Conservation (phyloP, 2,329 filamentous ascomycete species). For the Calonectria crousiana region DNA sequence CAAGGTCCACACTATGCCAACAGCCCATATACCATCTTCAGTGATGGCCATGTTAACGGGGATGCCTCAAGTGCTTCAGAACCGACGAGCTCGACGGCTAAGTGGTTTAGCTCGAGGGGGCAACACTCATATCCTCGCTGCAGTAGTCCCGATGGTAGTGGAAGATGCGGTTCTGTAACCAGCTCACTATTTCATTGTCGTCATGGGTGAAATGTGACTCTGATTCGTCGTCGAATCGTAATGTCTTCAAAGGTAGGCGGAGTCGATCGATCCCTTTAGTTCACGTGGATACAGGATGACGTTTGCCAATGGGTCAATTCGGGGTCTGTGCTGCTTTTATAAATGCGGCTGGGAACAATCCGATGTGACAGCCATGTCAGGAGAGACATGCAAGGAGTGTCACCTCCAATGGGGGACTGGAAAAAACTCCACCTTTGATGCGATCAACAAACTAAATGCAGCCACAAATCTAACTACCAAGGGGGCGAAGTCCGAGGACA, state of each 20-base stretch:
- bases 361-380: background rate
- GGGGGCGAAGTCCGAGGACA: background rate
- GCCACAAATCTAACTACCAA: background rate
- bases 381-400: background rate
- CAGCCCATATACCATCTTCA: background rate
- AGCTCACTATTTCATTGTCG: background rate
- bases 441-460: background rate
- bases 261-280: background rate
- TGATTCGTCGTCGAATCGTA: no score
- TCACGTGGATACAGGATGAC: background rate
- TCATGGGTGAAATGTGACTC: background rate
- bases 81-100: background rate
- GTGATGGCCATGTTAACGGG: background rate
- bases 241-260: background rate
- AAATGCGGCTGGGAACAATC: background rate
- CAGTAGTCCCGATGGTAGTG: no score
- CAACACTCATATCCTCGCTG: background rate
- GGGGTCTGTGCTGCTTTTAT: background rate
- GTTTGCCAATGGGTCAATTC: background rate
- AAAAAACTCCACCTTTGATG: background rate
- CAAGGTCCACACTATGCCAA: background rate
- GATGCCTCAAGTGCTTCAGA: background rate
- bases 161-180: background rate
- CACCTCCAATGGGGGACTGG: background rate
- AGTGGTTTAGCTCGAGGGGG: background rate